Conservation (phyloP, 257 asterid species). For the Solanum boliviense region DNA sequence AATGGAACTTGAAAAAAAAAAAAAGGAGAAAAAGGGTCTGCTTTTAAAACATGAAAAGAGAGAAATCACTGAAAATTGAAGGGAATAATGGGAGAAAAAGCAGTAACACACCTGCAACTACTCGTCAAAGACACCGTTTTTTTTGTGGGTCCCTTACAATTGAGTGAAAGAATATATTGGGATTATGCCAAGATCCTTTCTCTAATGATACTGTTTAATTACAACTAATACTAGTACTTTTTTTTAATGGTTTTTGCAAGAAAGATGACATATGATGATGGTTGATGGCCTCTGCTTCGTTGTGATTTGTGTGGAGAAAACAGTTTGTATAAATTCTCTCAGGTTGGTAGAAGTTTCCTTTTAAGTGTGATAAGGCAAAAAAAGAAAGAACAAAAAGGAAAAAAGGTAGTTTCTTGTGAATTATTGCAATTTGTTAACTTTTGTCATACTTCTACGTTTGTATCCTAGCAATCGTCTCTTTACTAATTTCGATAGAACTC, state of each 20-base stretch:
- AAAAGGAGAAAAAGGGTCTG: not conserved
- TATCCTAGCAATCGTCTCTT: not conserved
- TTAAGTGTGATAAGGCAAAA: not conserved
- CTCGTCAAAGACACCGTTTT: slow-evolving; percentile 11
- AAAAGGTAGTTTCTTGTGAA: not conserved
- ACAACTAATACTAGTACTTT: not conserved
- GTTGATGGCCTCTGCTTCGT: not conserved
- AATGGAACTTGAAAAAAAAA: not conserved
- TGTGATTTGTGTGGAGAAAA: not conserved
- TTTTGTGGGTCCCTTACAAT: slow-evolving; percentile 4
- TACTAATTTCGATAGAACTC: not conserved
- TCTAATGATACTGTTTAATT: not conserved
- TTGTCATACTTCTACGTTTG: not conserved
- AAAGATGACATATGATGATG: not conserved
- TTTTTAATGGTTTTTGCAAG: not conserved
- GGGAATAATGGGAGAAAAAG: not conserved
- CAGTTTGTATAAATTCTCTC: not conserved
- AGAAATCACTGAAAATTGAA: not conserved
- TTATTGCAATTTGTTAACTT: not conserved
- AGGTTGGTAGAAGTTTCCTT: not conserved
- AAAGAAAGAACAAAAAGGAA: not conserved
- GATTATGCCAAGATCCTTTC: slow-evolving; percentile 25
- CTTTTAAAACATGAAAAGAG: not conserved
- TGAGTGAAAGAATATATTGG: slow-evolving; percentile 9
- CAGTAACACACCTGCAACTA: slow-evolving; percentile 10